A percentile compares a stretch with the other conserved stretches of the same genome.
Evolutionary conservation across 805 yeast genomes (phyloP).

Genomic region (Schwanniomyces polymorphus): DNA sequence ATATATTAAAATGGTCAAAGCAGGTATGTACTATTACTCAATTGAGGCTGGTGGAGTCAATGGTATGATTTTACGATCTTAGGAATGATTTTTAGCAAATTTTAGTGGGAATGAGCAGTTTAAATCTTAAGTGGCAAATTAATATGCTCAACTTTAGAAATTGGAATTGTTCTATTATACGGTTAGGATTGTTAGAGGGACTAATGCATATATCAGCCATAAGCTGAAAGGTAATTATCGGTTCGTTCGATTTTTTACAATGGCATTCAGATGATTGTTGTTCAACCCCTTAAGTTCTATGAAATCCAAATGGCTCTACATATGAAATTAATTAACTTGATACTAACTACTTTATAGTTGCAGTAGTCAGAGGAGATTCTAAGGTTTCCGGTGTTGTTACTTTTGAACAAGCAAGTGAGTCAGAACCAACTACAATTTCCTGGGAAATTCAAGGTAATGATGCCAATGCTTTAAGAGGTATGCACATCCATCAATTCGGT

Average conservation of each 20-base stretch:
- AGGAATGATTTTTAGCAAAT: not conserved
- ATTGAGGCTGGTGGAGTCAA: constrained; percentile 1
- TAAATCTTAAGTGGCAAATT: not conserved
- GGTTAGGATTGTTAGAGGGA: not conserved
- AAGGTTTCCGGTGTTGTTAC: constrained; percentile 83
- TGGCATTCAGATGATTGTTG: no score
- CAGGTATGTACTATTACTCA: constrained; percentile 47
- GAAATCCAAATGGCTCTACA: not conserved
- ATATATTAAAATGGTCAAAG: constrained; percentile 54
- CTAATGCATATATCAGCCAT: not conserved
- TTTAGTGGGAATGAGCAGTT: not conserved
- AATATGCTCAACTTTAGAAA: not conserved
- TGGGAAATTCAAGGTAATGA: constrained; percentile 91
- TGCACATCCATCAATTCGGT: constrained; percentile 98
- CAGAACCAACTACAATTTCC: constrained; percentile 79
- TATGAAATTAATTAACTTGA: not conserved
- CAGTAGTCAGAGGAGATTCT: constrained; percentile 94
- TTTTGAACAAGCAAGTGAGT: constrained; percentile 80
- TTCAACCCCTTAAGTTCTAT: no score
- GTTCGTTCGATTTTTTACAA: no score
- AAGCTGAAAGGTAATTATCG: not conserved
- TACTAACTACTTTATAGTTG: constrained; percentile 51
- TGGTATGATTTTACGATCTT: not conserved
- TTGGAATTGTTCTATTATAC: not conserved
- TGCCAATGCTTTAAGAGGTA: constrained; percentile 87